A percentile compares a stretch with the other conserved stretches of the same genome.
phyloP scores from a whole-genome alignment of 148 eudicot species.

The Chenopodium formosanum region DNA sequence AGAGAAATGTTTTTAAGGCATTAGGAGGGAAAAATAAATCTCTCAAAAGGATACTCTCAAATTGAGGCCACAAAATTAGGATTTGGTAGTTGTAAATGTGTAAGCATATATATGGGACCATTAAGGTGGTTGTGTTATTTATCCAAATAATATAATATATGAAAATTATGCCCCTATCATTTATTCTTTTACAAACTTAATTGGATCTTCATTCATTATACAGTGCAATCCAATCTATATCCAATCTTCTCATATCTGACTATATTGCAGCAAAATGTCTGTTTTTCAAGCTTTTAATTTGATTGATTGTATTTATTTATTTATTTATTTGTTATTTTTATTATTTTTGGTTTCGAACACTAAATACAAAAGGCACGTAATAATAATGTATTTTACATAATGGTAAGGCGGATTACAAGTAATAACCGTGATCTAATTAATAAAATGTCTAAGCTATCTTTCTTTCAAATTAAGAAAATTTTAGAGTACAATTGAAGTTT shows the following conservation, averaged over 20 bases:
- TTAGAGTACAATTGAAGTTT: too few species aligned
- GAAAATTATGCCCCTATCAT: conserved; percentile 1
- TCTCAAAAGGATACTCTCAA: conserved; percentile 14
- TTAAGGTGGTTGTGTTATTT: conserved; percentile 20
- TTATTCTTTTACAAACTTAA: background rate
- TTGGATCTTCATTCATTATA: conserved; percentile 1
- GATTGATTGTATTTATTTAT: too few species aligned
- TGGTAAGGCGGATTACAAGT: too few species aligned
- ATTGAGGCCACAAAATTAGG: conserved; percentile 22
- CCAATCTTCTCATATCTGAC: conserved; percentile 10
- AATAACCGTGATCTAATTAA: too few species aligned
- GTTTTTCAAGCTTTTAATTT: background rate
- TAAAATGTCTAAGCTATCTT: too few species aligned
- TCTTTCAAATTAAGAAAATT: too few species aligned
- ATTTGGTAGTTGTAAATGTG: conserved; percentile 26
- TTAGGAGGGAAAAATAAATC: conserved; percentile 3
- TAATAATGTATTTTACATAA: too few species aligned
- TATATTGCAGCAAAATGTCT: background rate
- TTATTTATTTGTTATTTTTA: too few species aligned
- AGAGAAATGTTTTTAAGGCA: conserved; percentile 12
- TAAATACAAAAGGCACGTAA: too few species aligned
- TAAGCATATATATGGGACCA: conserved; percentile 29
- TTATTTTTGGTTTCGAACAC: too few species aligned
- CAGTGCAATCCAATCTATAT: background rate
- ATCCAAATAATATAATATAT: conserved; percentile 14